Conservation (phyloP, 208 protist genomes). For the Wallacemonas sp. region DNA sequence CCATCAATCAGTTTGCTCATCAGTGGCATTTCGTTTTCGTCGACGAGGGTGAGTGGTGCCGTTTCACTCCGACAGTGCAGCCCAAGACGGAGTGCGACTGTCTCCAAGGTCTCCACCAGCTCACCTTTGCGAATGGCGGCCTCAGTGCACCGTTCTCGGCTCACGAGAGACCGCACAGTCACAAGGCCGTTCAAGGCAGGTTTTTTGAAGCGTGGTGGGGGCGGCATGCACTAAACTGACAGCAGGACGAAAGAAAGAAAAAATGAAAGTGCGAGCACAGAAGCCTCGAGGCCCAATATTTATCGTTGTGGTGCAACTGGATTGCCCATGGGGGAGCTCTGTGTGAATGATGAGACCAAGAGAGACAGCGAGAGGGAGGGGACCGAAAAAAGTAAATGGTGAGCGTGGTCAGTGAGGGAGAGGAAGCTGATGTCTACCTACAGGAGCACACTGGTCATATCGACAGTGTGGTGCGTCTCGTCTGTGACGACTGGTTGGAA, state of each 20-base stretch:
- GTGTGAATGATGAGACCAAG: no score
- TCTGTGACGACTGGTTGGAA: no score
- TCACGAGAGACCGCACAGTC: constrained; percentile 44
- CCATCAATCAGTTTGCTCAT: constrained; percentile 48
- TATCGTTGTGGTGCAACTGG: no score
- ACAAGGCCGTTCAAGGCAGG: constrained; percentile 53
- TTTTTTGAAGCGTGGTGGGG: constrained; percentile 25
- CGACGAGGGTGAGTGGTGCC: constrained; percentile 34
- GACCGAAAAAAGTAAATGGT: no score
- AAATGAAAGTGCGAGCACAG: no score
- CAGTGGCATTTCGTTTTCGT: constrained; percentile 63
- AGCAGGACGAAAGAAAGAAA: constrained; percentile 12
- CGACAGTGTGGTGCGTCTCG: no score
- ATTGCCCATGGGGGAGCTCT: no score
- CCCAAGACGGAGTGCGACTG: constrained; percentile 44
- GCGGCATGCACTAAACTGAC: constrained; percentile 12
- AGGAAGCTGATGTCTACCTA: no score
- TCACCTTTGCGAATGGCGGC: constrained; percentile 55
- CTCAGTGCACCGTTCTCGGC: constrained; percentile 47
- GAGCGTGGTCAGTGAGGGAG: no score
- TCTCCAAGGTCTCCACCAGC: constrained; percentile 44
- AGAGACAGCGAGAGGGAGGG: no score
- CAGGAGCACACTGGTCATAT: no score
- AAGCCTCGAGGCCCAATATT: no score
- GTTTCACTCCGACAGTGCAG: constrained; percentile 20